These are phyloP conservation scores for Triticum dicoccoides DNA, from an alignment of 176 grass and related monocot genomes.

Conservation along the genomic window DNA sequence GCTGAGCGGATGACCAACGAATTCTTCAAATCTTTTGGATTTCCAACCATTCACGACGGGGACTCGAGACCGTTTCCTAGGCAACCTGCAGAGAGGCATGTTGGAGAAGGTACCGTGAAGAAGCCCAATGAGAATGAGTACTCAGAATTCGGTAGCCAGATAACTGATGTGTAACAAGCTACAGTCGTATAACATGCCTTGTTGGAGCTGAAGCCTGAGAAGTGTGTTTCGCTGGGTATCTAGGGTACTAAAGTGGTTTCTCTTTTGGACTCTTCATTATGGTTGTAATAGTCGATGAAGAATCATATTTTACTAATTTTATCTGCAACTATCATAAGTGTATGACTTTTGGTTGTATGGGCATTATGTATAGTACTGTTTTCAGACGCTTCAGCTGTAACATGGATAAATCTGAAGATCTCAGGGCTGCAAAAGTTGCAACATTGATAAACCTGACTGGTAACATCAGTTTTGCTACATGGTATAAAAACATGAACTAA, in stretches of 20 bases:
- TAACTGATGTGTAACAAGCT: constrained; percentile 62
- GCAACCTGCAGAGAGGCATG: constrained; percentile 27
- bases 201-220: not conserved
- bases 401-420: not conserved
- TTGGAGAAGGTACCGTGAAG: constrained; percentile 14
- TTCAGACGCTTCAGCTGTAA: not conserved
- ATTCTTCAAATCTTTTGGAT: constrained; percentile 54
- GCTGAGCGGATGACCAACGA: constrained; percentile 54
- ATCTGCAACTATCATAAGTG: not conserved
- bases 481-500: not conserved
- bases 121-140: constrained; percentile 35
- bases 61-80: constrained; percentile 23
- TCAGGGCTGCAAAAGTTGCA: not conserved
- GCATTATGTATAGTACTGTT: constrained; percentile 25
- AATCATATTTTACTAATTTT: not conserved
- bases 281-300: not conserved
- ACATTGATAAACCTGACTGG: not conserved
- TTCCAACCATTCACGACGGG: constrained; percentile 3
- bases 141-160: constrained; percentile 58
- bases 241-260: not conserved
- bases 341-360: not conserved
- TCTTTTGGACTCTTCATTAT: not conserved
- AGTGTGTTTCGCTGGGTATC: not conserved
- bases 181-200: not conserved
- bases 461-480: not conserved